These are phyloP conservation scores for Miscanthus lutarioriparius DNA, from an alignment of 176 grass and related monocot species.

Conservation along the genomic window DNA sequence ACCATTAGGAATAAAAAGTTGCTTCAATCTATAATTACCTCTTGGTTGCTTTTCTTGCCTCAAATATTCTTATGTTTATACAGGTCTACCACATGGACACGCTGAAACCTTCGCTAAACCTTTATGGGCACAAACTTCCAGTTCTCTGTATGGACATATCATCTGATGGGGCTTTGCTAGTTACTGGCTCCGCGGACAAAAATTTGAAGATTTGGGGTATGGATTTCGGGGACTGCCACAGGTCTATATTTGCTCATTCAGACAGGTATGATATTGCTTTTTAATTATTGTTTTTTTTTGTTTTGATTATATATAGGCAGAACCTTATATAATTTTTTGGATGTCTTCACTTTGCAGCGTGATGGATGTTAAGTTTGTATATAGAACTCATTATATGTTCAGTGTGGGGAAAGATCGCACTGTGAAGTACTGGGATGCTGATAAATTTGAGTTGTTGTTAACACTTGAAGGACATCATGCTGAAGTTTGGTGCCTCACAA, in stretches of 20 bases:
- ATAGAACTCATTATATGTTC: slow-evolving; percentile 93
- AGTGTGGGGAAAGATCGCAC: slow-evolving; percentile 92
- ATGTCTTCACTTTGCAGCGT: slow-evolving; percentile 54
- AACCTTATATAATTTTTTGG: slow-evolving; percentile 7
- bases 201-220: slow-evolving; percentile 97
- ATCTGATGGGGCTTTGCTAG: slow-evolving; percentile 82
- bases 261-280: slow-evolving; percentile 57
- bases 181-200: slow-evolving; percentile 95
- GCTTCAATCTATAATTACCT: slow-evolving; percentile 3
- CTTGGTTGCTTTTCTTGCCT: slow-evolving; percentile 9
- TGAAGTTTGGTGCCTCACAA: slow-evolving; percentile 88
- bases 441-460: slow-evolving; percentile 95
- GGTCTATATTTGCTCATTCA: slow-evolving; percentile 82
- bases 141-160: slow-evolving; percentile 98
- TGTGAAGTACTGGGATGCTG: slow-evolving; percentile 96
- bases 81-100: slow-evolving; percentile 90
- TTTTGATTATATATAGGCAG: not conserved
- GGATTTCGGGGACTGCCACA: slow-evolving; percentile 96
- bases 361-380: slow-evolving; percentile 95
- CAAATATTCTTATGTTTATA: slow-evolving; percentile 35
- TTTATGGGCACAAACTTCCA: slow-evolving; percentile 89
- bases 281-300: not conserved
- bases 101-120: slow-evolving; percentile 67
- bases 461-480: slow-evolving; percentile 97
- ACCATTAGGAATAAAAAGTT: slow-evolving; percentile 3